Conservation (phyloP, 225 moss, liverwort and hornwort genomes). For the Thuidium tamariscinum region DNA sequence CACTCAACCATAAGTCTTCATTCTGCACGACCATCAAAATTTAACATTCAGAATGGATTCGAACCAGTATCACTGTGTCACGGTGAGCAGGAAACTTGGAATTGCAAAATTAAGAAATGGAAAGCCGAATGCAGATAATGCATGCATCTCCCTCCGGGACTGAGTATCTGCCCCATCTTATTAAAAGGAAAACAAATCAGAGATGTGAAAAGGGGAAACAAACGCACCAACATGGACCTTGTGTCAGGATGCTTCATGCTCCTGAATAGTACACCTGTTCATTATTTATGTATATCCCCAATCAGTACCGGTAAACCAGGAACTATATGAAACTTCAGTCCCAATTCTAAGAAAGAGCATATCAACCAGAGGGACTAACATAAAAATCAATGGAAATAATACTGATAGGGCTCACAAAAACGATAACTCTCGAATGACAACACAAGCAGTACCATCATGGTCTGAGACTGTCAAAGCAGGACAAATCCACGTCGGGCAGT, state of each 20-base stretch:
- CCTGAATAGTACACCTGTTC: conserved; percentile 71
- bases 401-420: background rate
- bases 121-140: background rate
- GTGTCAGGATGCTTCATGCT: conserved; percentile 76
- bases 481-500: conserved; percentile 95
- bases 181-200: background rate
- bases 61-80: background rate
- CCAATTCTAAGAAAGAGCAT: background rate
- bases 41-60: background rate
- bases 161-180: background rate
- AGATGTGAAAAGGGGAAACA: background rate
- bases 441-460: conserved; percentile 53
- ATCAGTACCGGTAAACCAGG: background rate
- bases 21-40: conserved; percentile 24
- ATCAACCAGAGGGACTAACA: background rate
- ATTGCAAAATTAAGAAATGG: background rate
- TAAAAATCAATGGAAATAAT: background rate
- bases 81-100: background rate
- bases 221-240: conserved; percentile 69
- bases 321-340: background rate
- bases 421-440: background rate
- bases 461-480: conserved; percentile 70
- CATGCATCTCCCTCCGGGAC: background rate
- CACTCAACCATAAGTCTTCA: conserved; percentile 84
- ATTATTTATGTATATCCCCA: background rate